A percentile compares a stretch with the other conserved stretches of the same genome.
phyloP scores from a whole-genome alignment of 306 rosid species.

The Rosa chinensis region DNA sequence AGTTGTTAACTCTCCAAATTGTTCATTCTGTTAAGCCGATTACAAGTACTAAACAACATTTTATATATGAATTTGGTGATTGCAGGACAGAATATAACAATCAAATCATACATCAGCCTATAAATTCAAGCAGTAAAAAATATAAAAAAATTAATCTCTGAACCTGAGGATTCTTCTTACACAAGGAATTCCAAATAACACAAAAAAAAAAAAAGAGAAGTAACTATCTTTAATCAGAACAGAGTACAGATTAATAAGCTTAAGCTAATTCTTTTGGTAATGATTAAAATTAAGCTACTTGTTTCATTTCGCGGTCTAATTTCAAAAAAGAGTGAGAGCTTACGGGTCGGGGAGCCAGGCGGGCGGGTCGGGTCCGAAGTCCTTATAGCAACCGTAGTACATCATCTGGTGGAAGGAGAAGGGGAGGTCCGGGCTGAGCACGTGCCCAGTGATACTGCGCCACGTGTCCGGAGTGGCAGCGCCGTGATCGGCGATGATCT shows the following conservation, averaged over 20 bases:
- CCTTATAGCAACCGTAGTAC: constrained; percentile 62
- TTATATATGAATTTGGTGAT: neutral
- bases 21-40: neutral
- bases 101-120: neutral
- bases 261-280: neutral
- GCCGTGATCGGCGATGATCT: constrained; percentile 46
- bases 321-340: neutral
- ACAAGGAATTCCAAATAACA: neutral
- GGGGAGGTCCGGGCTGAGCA: constrained; percentile 73
- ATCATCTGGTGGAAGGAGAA: constrained; percentile 86
- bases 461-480: constrained; percentile 64
- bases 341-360: constrained; percentile 90
- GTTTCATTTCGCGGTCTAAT: neutral
- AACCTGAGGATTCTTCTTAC: neutral
- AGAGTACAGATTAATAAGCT: neutral
- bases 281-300: neutral
- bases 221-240: neutral
- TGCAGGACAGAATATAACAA: neutral
- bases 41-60: neutral
- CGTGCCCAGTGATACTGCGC: constrained; percentile 48
- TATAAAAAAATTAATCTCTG: neutral
- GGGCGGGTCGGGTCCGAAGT: constrained; percentile 82
- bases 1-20: neutral
- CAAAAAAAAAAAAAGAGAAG: neutral
- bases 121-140: neutral